phyloP scores from a whole-genome alignment of 148 eudicot species.

The Amaranthus hypochondriacus region DNA sequence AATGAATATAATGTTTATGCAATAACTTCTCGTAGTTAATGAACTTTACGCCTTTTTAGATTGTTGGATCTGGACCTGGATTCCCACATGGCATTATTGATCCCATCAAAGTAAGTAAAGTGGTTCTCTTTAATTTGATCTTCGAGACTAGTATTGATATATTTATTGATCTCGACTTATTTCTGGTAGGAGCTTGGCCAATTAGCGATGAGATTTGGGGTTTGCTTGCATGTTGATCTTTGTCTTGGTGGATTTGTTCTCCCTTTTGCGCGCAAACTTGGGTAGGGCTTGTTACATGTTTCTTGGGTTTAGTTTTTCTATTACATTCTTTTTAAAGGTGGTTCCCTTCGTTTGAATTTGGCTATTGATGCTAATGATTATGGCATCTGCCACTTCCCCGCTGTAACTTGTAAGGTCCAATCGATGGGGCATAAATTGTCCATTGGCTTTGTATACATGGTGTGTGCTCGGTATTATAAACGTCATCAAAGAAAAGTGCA shows the following conservation, averaged over 20 bases:
- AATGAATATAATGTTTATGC: constrained; percentile 1
- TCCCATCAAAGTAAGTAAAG: constrained; percentile 67
- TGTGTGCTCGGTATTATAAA: not conserved
- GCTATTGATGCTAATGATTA: not conserved
- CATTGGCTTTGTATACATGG: not conserved
- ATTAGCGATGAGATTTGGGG: constrained; percentile 56
- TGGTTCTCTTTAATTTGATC: not conserved
- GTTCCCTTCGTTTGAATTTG: not conserved
- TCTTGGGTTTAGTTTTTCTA: constrained; percentile 7
- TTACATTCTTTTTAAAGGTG: not conserved
- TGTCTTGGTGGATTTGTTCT: constrained; percentile 98
- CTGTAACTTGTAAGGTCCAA: not conserved
- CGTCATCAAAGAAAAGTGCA: not conserved
- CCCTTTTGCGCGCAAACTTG: constrained; percentile 94
- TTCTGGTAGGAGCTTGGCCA: constrained; percentile 80
- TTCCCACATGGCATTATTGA: constrained; percentile 96
- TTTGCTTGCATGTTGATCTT: constrained; percentile 96
- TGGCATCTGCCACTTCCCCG: not conserved
- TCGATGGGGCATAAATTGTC: not conserved
- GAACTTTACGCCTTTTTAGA: constrained; percentile 40
- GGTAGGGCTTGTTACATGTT: constrained; percentile 43
- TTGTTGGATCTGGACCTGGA: constrained; percentile 99
- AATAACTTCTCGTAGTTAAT: constrained; percentile 2
- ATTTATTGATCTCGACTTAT: constrained; percentile 16
- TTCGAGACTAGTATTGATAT: constrained; percentile 3